Evolutionary conservation across 495 filamentous ascomycete species (phyloP), one percentile per base, ranked within the genome.

Genomic region (Oidiodendron maius): DNA sequence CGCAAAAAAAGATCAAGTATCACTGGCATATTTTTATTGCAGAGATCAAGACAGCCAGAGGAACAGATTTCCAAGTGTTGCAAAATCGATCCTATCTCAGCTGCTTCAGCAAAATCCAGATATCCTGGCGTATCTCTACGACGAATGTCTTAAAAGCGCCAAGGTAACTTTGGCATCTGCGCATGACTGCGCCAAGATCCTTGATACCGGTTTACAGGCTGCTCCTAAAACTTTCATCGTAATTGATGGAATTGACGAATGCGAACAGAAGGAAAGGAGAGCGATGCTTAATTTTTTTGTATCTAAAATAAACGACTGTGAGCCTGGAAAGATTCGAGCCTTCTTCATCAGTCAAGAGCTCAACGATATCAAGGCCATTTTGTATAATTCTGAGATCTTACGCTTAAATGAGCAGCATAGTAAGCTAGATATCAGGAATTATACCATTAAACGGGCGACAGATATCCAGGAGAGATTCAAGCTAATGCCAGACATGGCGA

Each of bases 241-340:
- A 8, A 65, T 74, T 44, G 71, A 75, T 40, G 71, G 68, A 0
- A 26, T 74, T 4, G 71, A 75, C 40, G 70, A 75, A 47, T 70
- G 68, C 30, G 55, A 63, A 9, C 17, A 38, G 3, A 23, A 41
- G 6, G 60, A 72, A 49, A 52, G 60, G 36, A 59, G 52, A 16
- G 47, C 24, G 9, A 51, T 61, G 30, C 46, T 66, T 11, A 45
- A 38, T 5, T 64, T 63, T 23, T 61, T 61, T 58, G 42, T 37
- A 23, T 17, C 48, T 22, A 48, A 56, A 52, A 52, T 62, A 6
- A 40, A 44, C 5, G 58, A 45, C 18, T 56, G 51, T 46, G 60
- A 65, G 35, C 1, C 20, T 64, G 34, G 49, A 47, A 61, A 59
- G 28, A 36, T 68, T n/a, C 61, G 70, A 3, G 61, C 62, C 8